Base-by-base conservation (phyloP, 2,329 filamentous ascomycete genomes). In the Hypocreales sp. region DNA sequence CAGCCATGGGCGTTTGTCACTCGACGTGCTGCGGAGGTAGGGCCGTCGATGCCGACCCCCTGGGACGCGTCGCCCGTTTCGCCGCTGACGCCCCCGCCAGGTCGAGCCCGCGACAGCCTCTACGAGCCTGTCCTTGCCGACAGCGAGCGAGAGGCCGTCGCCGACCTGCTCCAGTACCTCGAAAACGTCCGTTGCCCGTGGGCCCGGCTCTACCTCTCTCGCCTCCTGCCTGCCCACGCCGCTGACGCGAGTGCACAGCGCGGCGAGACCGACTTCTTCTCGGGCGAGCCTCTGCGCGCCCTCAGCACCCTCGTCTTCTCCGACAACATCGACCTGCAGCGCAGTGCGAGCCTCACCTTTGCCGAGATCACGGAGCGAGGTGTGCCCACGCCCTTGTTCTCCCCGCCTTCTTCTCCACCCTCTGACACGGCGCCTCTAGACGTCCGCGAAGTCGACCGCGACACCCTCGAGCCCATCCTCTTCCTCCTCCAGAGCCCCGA, bases 321-420 rank as follows among this genome's bases (percentile, higher is more conserved):
- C 31, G 86, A 95, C 55, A 98, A 98, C 59, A 86, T 98, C 50
- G 90, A 98, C 52, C 67, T 98, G 28, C 90, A 98, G 60, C 72
- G 90, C 39, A 95, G 90, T 58, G 90, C 90, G 28, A 95, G 87
- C 53, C 70, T 98, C 53, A 98, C 90, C 3, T 98, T 98, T 64
- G 90, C 90, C 34, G 90, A 98, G 54, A 98, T 98, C 41, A 98
- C 90, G 21, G 90, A 98, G 58, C 63, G 87, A 82, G 87, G 90
- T 94, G 67, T 44, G 64, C 40, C 16, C 24, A 33, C 37, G 29
- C 21, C n/a, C 12, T 20, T 17, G 21, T n/a, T n/a, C n/a, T n/a
- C n/a, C n/a, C n/a, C n/a, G n/a, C n/a, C n/a, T n/a, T n/a, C n/a
- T n/a, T n/a, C n/a, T n/a, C n/a, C n/a, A n/a, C n/a, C n/a, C n/a